These are phyloP conservation scores for Xylariomycetidae sp. DNA, from an alignment of 2,329 filamentous ascomycete genomes.

Conservation along the genomic window DNA sequence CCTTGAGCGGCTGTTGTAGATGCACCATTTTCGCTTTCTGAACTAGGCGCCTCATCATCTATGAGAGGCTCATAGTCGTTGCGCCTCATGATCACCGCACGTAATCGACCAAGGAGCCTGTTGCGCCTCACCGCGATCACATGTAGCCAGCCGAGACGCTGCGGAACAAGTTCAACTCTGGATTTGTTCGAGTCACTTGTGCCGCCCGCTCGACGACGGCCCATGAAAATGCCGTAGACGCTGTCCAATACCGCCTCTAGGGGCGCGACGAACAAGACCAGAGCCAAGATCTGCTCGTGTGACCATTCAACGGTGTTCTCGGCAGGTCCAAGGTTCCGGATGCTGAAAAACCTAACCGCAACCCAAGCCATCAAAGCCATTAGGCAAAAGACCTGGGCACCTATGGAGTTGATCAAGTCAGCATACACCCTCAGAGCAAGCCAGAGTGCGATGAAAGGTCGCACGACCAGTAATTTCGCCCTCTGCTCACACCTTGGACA, in stretches of 20 bases:
- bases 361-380: constrained; percentile 16
- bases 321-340: constrained; percentile 11
- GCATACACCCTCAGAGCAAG: constrained; percentile 19
- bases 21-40: too few relatives aligned
- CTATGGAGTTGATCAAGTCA: constrained; percentile 17
- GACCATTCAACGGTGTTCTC: constrained; percentile 9
- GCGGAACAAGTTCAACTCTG: too few relatives aligned
- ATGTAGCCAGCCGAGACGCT: too few relatives aligned
- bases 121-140: too few relatives aligned
- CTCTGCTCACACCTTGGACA: constrained; percentile 23
- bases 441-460: constrained; percentile 20
- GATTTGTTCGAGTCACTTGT: not conserved
- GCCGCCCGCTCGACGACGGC: not conserved
- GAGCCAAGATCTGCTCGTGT: constrained; percentile 14
- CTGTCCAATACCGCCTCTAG: constrained; percentile 11
- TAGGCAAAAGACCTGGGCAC: constrained; percentile 15
- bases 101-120: too few relatives aligned
- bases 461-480: constrained; percentile 17
- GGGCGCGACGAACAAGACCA: constrained; percentile 15
- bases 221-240: too few relatives aligned
- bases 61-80: too few relatives aligned
- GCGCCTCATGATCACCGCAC: too few relatives aligned
- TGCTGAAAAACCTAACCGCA: constrained; percentile 13
- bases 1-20: too few relatives aligned
- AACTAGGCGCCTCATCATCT: too few relatives aligned